Evolutionary conservation across 306 rosid genomes (phyloP).

Genomic region (Vigna angularis): DNA sequence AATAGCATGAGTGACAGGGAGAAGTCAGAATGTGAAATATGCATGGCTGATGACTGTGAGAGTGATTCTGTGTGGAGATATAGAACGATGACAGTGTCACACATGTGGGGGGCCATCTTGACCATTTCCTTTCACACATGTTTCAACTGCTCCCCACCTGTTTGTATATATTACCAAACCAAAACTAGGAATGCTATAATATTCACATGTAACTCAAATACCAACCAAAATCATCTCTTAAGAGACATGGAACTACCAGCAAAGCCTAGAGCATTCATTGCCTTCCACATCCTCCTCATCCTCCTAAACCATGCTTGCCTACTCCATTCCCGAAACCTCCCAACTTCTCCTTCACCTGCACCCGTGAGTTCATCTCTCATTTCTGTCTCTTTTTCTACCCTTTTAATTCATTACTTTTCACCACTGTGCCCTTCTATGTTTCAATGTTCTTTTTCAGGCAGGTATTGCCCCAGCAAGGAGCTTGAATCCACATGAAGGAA

Average conservation of each 20-base stretch:
- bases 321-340: slow-evolving; percentile 31
- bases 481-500: slow-evolving; percentile 28
- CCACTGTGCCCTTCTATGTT: neutral
- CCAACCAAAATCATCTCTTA: neutral
- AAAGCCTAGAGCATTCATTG: slow-evolving; percentile 28
- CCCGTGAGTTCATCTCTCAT: slow-evolving; percentile 45
- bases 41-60: neutral
- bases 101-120: slow-evolving; percentile 45
- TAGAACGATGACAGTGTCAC: neutral
- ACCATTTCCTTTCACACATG: slow-evolving; percentile 36
- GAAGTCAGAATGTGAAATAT: slow-evolving; percentile 11
- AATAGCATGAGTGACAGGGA: neutral
- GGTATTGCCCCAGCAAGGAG: slow-evolving; percentile 7
- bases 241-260: slow-evolving; percentile 43
- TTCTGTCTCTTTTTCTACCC: neutral
- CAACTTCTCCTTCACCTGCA: slow-evolving; percentile 56
- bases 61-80: neutral
- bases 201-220: neutral
- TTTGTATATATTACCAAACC: neutral
- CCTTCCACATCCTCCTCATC: slow-evolving; percentile 23
- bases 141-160: slow-evolving; percentile 50
- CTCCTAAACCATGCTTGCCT: slow-evolving; percentile 40
- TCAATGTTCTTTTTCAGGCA: slow-evolving; percentile 41
- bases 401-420: neutral
- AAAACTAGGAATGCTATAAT: neutral